A percentile compares a stretch with the other conserved stretches of the same genome.
phyloP scores from a whole-genome alignment of 2,329 filamentous ascomycete species.

The Elsinoe arachidis region DNA sequence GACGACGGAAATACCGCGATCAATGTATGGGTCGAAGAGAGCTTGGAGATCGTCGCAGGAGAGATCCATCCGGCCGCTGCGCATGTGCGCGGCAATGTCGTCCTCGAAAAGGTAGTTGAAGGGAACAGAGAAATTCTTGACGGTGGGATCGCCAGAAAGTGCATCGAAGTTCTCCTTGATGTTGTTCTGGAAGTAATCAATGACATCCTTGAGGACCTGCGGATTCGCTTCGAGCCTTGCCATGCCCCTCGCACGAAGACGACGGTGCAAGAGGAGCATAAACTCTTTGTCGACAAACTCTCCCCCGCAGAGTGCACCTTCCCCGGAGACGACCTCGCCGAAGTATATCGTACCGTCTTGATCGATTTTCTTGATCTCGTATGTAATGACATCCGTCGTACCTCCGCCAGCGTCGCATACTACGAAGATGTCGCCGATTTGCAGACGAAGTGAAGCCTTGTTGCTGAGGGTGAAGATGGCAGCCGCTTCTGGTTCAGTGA shows the following conservation, averaged over 20 bases:
- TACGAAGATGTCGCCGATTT: constrained; percentile 54
- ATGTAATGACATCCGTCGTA: constrained; percentile 69
- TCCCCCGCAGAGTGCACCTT: constrained; percentile 67
- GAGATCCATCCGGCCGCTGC: constrained; percentile 69
- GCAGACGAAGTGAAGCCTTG: constrained; percentile 66
- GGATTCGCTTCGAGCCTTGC: constrained; percentile 70
- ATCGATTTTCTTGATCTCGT: constrained; percentile 66
- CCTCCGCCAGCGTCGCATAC: constrained; percentile 51
- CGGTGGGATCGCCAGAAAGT: constrained; percentile 57
- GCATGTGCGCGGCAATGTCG: constrained; percentile 64
- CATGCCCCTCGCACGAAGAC: constrained; percentile 35
- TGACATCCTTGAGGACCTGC: constrained; percentile 65
- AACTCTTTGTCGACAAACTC: constrained; percentile 67
- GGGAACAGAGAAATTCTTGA: constrained; percentile 61
- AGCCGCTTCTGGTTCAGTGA: constrained; percentile 53
- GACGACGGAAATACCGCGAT: constrained; percentile 35
- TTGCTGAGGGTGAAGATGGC: constrained; percentile 61
- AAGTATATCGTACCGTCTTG: constrained; percentile 50
- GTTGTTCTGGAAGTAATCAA: constrained; percentile 75
- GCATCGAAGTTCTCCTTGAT: constrained; percentile 74
- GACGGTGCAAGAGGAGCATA: constrained; percentile 60
- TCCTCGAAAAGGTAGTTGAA: constrained; percentile 64
- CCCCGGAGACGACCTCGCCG: constrained; percentile 71
- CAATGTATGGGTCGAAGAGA: constrained; percentile 56
- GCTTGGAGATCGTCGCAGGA: constrained; percentile 57